Evolutionary conservation across 108 stramenopile genomes (phyloP), one percentile per base, ranked within the genome.

Genomic region (Cyclostephanos invisitatus): DNA sequence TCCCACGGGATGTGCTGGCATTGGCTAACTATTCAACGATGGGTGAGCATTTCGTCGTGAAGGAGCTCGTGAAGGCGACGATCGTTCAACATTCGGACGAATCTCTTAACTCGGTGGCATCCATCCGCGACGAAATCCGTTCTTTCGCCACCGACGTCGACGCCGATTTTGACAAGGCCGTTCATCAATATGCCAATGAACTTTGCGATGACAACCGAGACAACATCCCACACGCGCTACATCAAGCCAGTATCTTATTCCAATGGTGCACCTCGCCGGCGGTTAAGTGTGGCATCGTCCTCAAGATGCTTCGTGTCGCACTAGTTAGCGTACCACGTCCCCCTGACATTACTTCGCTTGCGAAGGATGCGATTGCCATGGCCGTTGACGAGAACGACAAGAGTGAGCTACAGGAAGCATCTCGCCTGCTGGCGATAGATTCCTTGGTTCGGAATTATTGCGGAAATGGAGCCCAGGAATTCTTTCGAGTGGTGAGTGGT

Each of bases 331-430:
- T 81, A 24, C 70, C 79, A 56, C 84, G 80, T 18, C 89, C 91
- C 8, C 71, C 75, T 5, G 85, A 86, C 78, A 72, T 95, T 0
- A 65, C 79, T 62, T 54, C 70, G 10, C 74, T 95, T 42, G 86
- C 91, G 11, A 67, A 64, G 38, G 81, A 91, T 29, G 90, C 91
- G 10, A 67, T 91, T 64, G 63, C 74, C 17, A 89, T 87, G 89
- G 87, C 89, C 11, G 70, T 84, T 12, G 85, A 81, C 63, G 86
- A 86, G 36, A 76, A 78, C 14, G 77, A 87, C 38, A 81, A 77
- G 35, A 89, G 88, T 21, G 91, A 95, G 62, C 68, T 95, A 25
- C 80, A 89, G 68, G 94, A 95, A 72, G 94, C 89, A 5, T 68
- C 84, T 27, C 62, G 94, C 21, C 72, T 95, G 5, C 70, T 95